Conservation (phyloP, 139 green algal species). For the Tetradesmus obliquus region DNA sequence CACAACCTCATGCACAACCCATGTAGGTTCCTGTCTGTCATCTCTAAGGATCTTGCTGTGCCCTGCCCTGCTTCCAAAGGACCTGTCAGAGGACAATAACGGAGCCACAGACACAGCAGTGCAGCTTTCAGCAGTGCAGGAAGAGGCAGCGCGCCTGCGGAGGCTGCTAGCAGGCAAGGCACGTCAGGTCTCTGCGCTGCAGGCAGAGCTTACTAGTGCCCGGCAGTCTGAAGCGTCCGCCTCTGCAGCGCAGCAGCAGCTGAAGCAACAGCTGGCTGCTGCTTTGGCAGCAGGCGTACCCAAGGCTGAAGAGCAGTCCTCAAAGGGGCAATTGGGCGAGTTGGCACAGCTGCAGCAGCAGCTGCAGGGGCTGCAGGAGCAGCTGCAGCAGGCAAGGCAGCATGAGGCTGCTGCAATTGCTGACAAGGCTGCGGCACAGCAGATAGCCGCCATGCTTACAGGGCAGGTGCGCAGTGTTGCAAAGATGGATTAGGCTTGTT, state of each 20-base stretch:
- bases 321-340: background rate
- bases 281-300: background rate
- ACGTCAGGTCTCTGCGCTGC: background rate
- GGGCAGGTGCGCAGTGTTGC: background rate
- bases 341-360: background rate
- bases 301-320: background rate
- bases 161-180: conserved; percentile 29
- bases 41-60: background rate
- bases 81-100: background rate
- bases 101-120: background rate
- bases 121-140: conserved; percentile 4
- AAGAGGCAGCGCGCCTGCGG: conserved; percentile 2
- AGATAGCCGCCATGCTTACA: background rate
- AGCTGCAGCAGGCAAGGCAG: conserved; percentile 15
- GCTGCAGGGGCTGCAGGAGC: background rate
- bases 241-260: background rate
- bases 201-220: background rate
- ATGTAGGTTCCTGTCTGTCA: too few species aligned
- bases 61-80: background rate
- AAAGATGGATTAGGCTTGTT: too few species aligned
- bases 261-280: conserved; percentile 27
- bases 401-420: background rate
- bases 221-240: background rate
- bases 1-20: too few species aligned
- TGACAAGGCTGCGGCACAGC: background rate